A percentile compares a stretch with the other conserved stretches of the same genome.
These are phyloP conservation scores for Megacollybia platyphylla DNA, from an alignment of 1,284 basidiomycete species.

Conservation along the genomic window DNA sequence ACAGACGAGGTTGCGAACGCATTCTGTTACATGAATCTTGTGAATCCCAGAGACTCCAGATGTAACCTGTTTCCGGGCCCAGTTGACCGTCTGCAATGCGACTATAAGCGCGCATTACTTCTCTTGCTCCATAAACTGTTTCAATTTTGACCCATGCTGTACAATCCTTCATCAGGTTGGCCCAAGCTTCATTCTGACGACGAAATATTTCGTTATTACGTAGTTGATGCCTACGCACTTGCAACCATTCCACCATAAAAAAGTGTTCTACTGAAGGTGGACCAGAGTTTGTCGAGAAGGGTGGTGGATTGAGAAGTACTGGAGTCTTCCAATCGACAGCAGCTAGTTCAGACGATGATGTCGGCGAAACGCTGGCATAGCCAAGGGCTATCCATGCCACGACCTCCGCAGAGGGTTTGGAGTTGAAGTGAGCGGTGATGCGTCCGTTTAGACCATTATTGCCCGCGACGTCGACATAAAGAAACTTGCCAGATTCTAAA, in stretches of 20 bases:
- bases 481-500: conserved; percentile 21
- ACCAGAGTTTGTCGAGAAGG: not conserved
- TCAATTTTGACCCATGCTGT: conserved; percentile 37
- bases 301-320: not conserved
- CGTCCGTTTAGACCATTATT: conserved; percentile 32
- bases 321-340: conserved; percentile 8
- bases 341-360: conserved; percentile 15
- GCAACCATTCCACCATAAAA: conserved; percentile 58
- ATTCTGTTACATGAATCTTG: too few species aligned
- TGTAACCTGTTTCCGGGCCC: conserved; percentile 36
- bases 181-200: conserved; percentile 43
- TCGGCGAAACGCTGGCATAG: conserved; percentile 37
- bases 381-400: conserved; percentile 34
- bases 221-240: conserved; percentile 33
- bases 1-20: too few species aligned
- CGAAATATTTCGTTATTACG: conserved; percentile 23
- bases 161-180: conserved; percentile 39
- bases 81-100: conserved; percentile 27
- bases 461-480: conserved; percentile 54
- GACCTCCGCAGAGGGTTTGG: conserved; percentile 17
- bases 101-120: conserved; percentile 34
- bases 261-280: conserved; percentile 30
- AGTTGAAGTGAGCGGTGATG: conserved; percentile 23
- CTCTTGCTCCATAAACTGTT: conserved; percentile 27
- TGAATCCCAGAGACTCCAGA: conserved; percentile 40